A percentile compares a stretch with the other conserved stretches of the same genome.
Evolutionary conservation across 768 basidiomycete species (phyloP).

Genomic region (Leccinum aurantiacum): DNA sequence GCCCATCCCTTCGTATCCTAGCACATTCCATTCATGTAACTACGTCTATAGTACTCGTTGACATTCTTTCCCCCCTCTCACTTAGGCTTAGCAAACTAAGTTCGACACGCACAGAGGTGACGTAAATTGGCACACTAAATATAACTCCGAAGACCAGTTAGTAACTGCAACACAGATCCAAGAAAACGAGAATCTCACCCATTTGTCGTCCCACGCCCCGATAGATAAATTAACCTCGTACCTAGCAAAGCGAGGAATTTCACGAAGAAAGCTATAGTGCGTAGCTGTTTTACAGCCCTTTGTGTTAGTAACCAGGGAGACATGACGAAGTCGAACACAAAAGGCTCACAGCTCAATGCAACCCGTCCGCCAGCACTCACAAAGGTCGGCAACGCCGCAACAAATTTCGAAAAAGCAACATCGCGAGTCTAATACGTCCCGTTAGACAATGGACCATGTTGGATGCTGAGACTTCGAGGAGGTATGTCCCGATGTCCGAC

Average conservation of each 20-base stretch:
- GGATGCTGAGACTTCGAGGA: not conserved
- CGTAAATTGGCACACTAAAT: constrained; percentile 16
- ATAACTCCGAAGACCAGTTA: constrained; percentile 8
- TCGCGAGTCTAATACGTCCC: constrained; percentile 13
- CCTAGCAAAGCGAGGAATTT: constrained; percentile 16
- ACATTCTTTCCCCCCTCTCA: no score
- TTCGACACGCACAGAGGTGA: no score
- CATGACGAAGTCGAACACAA: not conserved
- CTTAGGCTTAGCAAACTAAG: no score
- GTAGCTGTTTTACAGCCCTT: constrained; percentile 2
- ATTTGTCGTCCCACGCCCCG: constrained; percentile 19
- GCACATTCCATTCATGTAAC: no score
- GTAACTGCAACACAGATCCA: not conserved
- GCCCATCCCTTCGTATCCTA: no score
- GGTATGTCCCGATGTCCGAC: not conserved
- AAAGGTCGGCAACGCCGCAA: constrained; percentile 14
- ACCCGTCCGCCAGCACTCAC: constrained; percentile 13
- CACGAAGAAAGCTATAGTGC: constrained; percentile 17
- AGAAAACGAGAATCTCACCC: constrained; percentile 5
- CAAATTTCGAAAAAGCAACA: constrained; percentile 11
- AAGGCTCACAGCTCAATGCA: constrained; percentile 5
- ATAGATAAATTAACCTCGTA: constrained; percentile 19
- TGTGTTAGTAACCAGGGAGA: not conserved
- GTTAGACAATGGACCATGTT: not conserved
- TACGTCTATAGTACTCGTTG: no score